Conservation (phyloP, 129 eudicot genomes). For the Apium graveolens region DNA sequence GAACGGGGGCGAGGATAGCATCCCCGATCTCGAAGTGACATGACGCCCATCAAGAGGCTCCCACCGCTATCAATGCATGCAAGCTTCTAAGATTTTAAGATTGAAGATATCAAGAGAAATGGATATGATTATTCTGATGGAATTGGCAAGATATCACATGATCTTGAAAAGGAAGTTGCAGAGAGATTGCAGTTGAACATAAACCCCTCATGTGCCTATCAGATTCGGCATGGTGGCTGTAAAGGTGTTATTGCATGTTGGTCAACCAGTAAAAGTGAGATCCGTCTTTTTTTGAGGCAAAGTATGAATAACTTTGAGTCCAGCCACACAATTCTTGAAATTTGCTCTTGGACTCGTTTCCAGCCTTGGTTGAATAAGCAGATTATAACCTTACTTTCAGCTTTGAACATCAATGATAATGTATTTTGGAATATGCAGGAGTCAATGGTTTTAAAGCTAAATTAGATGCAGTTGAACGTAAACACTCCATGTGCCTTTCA, state of each 20-base stretch:
- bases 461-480: conserved; percentile 31
- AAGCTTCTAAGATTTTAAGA: conserved; percentile 9
- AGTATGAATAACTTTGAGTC: too few relatives aligned
- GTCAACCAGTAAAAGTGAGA: conserved; percentile 26
- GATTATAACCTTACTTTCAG: conserved; percentile 42
- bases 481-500: conserved; percentile 37
- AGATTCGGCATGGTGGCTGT: conserved; percentile 44
- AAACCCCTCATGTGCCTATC: conserved; percentile 49
- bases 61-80: too few relatives aligned
- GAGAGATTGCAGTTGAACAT: conserved; percentile 24
- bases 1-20: too few relatives aligned
- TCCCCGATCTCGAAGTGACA: too few relatives aligned
- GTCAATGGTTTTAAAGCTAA: too few relatives aligned
- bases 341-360: conserved; percentile 49
- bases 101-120: conserved; percentile 35
- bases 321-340: conserved; percentile 40
- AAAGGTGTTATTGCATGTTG: conserved; percentile 59
- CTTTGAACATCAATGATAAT: too few relatives aligned
- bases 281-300: conserved; percentile 29
- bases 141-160: too few relatives aligned
- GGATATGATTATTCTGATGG: too few relatives aligned
- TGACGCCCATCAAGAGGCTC: too few relatives aligned
- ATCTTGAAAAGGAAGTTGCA: conserved; percentile 47
- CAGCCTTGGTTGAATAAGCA: conserved; percentile 52
- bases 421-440: too few relatives aligned